Percentiles rank a stretch among this genome's conserved stretches.
Evolutionary conservation across 2,329 filamentous ascomycete genomes (phyloP).

Genomic region (Chaetomiaceae sp.): DNA sequence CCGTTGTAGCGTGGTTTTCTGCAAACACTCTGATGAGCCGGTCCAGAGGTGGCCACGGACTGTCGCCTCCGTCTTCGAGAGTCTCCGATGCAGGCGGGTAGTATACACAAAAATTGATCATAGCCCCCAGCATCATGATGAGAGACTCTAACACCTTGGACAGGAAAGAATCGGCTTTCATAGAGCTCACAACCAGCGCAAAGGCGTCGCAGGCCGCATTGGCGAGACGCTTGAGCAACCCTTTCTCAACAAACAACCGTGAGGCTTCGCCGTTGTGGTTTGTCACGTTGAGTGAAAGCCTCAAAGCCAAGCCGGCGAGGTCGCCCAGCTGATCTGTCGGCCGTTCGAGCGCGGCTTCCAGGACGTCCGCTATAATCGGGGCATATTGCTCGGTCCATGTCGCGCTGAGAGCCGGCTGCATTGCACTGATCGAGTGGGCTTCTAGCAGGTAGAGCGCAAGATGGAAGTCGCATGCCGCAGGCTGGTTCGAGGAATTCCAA

Average conservation of each 20-base stretch:
- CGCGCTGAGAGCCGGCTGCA: slow-evolving; percentile 37
- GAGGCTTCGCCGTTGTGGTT: slow-evolving; percentile 71
- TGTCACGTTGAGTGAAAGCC: slow-evolving; percentile 76
- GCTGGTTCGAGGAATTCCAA: slow-evolving; percentile 32
- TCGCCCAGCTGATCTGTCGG: slow-evolving; percentile 34
- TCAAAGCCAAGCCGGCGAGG: slow-evolving; percentile 48
- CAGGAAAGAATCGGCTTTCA: slow-evolving; percentile 44
- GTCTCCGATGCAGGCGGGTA: slow-evolving; percentile 54
- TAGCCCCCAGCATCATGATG: slow-evolving; percentile 69
- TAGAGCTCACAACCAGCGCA: slow-evolving; percentile 39
- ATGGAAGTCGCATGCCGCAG: slow-evolving; percentile 36
- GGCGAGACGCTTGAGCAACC: slow-evolving; percentile 45
- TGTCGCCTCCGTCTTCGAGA: slow-evolving; percentile 36
- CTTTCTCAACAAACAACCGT: slow-evolving; percentile 58
- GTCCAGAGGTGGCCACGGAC: slow-evolving; percentile 44
- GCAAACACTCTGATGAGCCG: slow-evolving; percentile 60
- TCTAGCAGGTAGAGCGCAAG: slow-evolving; percentile 47
- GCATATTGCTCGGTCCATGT: slow-evolving; percentile 47
- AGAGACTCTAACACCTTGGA: slow-evolving; percentile 59
- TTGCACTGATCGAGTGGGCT: slow-evolving; percentile 43
- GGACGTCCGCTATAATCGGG: slow-evolving; percentile 43
- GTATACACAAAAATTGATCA: slow-evolving; percentile 84
- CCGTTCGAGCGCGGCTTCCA: slow-evolving; percentile 35
- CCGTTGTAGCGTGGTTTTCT: slow-evolving; percentile 57
- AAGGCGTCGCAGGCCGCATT: slow-evolving; percentile 48